Percentiles rank a stretch among this genome's conserved stretches.
phyloP scores from a whole-genome alignment of 1,284 basidiomycete genomes.

The Omphalotus olearius region DNA sequence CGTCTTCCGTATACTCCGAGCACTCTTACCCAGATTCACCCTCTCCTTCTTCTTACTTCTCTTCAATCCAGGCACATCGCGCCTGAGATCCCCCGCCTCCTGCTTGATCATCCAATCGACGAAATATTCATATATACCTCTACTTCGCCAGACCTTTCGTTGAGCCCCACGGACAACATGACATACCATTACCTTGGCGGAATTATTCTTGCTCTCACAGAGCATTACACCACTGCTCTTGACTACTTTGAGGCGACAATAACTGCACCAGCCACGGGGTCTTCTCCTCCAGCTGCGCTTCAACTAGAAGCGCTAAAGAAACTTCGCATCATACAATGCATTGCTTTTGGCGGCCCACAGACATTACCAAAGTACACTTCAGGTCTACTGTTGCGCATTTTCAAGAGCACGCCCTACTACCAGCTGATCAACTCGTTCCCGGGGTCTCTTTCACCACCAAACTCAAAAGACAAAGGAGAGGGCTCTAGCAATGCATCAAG shows the following conservation, averaged over 20 bases:
- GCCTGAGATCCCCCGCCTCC: constrained; percentile 1
- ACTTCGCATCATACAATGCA: constrained; percentile 59
- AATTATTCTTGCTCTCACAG: constrained; percentile 21
- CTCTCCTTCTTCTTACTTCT: constrained; percentile 49
- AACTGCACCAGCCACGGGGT: constrained; percentile 52
- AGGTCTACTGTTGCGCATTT: constrained; percentile 45
- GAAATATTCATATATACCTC: constrained; percentile 8
- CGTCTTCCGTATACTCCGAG: constrained; percentile 54
- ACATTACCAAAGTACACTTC: constrained; percentile 69
- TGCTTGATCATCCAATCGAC: constrained; percentile 13
- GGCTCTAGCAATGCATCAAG: constrained; percentile 3
- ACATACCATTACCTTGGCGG: constrained; percentile 74
- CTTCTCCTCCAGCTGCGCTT: constrained; percentile 36
- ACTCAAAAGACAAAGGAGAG: constrained; percentile 8
- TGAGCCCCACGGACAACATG: constrained; percentile 56
- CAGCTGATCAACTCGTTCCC: constrained; percentile 58
- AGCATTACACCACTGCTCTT: constrained; percentile 37
- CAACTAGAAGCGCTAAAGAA: constrained; percentile 88
- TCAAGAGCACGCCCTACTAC: constrained; percentile 62
- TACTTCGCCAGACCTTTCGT: constrained; percentile 25
- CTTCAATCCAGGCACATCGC: constrained; percentile 12
- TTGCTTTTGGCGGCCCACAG: constrained; percentile 34
- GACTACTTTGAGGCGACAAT: constrained; percentile 77
- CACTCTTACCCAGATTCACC: constrained; percentile 67
- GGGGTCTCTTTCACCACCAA: constrained; percentile 20